A percentile compares a stretch with the other conserved stretches of the same genome.
Conservation (phyloP, 306 rosid genomes). For the Lithocarpus polystachyus region DNA sequence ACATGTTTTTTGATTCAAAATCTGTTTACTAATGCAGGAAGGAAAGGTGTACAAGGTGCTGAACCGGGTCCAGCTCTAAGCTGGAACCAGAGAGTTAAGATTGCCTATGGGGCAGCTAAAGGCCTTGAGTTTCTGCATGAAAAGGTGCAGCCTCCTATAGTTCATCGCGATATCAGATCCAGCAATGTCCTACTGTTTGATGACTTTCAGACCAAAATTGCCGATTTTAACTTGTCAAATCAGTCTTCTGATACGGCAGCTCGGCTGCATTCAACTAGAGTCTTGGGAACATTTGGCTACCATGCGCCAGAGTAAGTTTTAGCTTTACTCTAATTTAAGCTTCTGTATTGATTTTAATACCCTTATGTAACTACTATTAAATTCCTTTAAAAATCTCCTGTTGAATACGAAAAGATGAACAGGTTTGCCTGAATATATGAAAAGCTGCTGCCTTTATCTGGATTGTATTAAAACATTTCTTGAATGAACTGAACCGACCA, state of each 20-base stretch:
- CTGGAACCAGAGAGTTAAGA: constrained; percentile 85
- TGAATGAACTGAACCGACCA: constrained; percentile 5
- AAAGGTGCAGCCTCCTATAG: constrained; percentile 84
- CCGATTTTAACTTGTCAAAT: constrained; percentile 86
- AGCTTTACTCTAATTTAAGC: background rate
- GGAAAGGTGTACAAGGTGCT: constrained; percentile 97
- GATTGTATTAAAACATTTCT: background rate
- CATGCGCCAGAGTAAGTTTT: constrained; percentile 95
- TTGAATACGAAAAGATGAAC: background rate
- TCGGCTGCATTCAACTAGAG: constrained; percentile 90
- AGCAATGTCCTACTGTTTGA: constrained; percentile 87
- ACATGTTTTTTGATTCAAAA: constrained; percentile 6
- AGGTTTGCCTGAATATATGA: background rate
- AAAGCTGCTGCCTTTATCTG: background rate
- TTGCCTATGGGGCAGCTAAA: constrained; percentile 94
- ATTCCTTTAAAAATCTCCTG: background rate
- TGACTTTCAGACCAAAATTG: constrained; percentile 68
- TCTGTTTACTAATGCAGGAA: constrained; percentile 51
- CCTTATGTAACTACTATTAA: background rate
- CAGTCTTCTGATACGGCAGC: constrained; percentile 95
- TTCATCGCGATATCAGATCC: constrained; percentile 91
- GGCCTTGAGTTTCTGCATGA: constrained; percentile 93
- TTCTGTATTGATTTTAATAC: background rate
- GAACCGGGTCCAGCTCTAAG: constrained; percentile 87
- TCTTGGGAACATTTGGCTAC: constrained; percentile 96